These are phyloP conservation scores for Teunomyces aglyptinius DNA, from an alignment of 805 yeast genomes.

Conservation along the genomic window DNA sequence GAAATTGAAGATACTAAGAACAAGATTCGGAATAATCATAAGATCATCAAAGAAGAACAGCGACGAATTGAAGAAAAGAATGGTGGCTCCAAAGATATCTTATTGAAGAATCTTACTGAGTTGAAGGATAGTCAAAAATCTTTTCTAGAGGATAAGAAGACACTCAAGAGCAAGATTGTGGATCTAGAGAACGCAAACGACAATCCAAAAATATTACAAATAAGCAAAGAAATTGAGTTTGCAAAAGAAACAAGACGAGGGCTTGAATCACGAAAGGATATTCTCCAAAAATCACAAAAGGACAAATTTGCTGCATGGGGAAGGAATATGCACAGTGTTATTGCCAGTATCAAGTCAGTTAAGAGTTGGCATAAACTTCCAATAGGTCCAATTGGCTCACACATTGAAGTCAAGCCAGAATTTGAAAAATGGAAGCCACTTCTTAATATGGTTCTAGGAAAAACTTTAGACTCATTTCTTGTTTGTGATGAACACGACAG, in stretches of 20 bases:
- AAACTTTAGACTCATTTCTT: constrained; percentile 58
- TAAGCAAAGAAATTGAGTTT: constrained; percentile 7
- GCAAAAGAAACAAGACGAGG: constrained; percentile 2
- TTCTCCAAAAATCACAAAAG: constrained; percentile 18
- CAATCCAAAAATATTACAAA: background rate
- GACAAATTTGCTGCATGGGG: constrained; percentile 54
- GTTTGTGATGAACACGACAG: constrained; percentile 67
- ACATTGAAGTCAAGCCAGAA: constrained; percentile 54
- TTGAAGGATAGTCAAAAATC: constrained; percentile 19
- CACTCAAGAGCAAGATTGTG: constrained; percentile 11
- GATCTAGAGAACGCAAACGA: constrained; percentile 10
- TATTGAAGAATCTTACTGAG: constrained; percentile 20
- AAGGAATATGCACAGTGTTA: constrained; percentile 36
- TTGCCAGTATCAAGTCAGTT: constrained; percentile 38
- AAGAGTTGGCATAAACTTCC: constrained; percentile 49
- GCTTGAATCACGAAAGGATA: constrained; percentile 10
- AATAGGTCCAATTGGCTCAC: constrained; percentile 77
- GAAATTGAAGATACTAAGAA: constrained; percentile 12
- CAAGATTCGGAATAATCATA: constrained; percentile 12
- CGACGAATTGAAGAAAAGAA: constrained; percentile 36
- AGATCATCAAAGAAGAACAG: constrained; percentile 32
- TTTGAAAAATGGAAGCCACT: constrained; percentile 57
- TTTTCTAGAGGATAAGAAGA: constrained; percentile 13
- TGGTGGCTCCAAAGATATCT: constrained; percentile 43
- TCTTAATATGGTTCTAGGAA: constrained; percentile 54